Conservation (phyloP, 2,329 filamentous ascomycete genomes). For the Trichoderma citrinoviride region DNA sequence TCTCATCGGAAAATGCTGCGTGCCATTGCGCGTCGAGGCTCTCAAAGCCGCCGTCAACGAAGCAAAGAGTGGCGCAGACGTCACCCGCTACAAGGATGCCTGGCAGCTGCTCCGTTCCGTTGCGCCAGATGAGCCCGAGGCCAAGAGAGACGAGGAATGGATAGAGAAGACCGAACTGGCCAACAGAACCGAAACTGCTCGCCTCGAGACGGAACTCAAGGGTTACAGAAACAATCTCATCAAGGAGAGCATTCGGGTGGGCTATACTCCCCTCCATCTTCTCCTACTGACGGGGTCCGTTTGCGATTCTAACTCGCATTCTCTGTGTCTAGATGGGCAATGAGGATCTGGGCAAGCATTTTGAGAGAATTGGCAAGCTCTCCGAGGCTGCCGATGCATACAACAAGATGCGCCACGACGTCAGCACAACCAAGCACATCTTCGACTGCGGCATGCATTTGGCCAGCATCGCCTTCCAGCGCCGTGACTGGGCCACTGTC, state of each 20-base stretch:
- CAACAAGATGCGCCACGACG: constrained; percentile 83
- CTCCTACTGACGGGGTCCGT: background rate
- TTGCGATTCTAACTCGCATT: background rate
- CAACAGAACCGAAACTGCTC: constrained; percentile 67
- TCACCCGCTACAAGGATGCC: constrained; percentile 66
- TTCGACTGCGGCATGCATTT: constrained; percentile 78
- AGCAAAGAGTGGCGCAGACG: constrained; percentile 73
- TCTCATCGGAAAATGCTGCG: constrained; percentile 76
- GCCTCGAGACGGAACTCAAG: constrained; percentile 82
- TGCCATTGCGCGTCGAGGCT: constrained; percentile 73
- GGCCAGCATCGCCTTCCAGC: constrained; percentile 71
- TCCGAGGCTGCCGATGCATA: constrained; percentile 72
- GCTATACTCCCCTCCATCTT: background rate
- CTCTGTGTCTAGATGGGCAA: constrained; percentile 73
- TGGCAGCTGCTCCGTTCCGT: constrained; percentile 63
- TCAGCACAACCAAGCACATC: constrained; percentile 79
- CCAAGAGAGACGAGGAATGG: constrained; percentile 69
- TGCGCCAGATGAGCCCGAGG: constrained; percentile 66
- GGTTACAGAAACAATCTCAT: constrained; percentile 96
- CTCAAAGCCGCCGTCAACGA: constrained; percentile 73
- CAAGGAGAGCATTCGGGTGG: constrained; percentile 90
- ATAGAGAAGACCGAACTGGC: constrained; percentile 63
- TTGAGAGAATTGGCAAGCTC: constrained; percentile 74
- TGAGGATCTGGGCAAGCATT: constrained; percentile 84
- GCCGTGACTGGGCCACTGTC: constrained; percentile 72